Conservation (phyloP, 2,329 filamentous ascomycete genomes). For the Colletotrichum acutatum region DNA sequence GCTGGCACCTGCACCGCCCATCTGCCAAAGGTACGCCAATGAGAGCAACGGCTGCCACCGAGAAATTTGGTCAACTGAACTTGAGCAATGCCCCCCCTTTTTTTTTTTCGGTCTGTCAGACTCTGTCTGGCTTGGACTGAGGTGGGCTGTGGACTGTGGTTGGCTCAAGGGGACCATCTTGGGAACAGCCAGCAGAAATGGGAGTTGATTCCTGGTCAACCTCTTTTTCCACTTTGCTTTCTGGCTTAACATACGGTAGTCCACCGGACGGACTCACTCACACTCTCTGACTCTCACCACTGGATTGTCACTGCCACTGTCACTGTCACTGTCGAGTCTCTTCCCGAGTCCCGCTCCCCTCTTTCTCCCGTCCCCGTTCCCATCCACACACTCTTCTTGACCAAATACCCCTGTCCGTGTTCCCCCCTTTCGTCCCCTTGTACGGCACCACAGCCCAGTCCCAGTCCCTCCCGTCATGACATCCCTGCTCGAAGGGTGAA, state of each 20-base stretch:
- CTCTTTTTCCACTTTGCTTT: conserved; percentile 32
- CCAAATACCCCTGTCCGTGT: neutral
- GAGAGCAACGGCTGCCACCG: conserved; percentile 5
- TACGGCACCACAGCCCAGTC: neutral
- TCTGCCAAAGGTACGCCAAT: conserved; percentile 18
- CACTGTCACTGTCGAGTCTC: no score
- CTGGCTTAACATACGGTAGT: neutral
- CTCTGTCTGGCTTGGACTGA: neutral
- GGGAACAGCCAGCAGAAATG: conserved; percentile 20
- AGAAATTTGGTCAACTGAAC: conserved; percentile 12
- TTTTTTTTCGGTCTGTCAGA: neutral
- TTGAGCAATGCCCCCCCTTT: conserved; percentile 8
- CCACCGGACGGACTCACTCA: neutral
- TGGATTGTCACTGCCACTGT: no score
- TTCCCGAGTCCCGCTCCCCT: neutral
- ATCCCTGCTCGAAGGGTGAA: neutral
- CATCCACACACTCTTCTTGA: conserved; percentile 13
- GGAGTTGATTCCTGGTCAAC: conserved; percentile 21
- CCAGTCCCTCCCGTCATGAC: neutral
- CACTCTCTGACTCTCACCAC: no score
- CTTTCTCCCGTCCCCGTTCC: neutral
- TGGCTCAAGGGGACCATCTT: neutral
- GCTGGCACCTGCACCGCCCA: conserved; percentile 25
- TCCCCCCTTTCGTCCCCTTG: neutral
- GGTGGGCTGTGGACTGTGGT: neutral